Evolutionary conservation across 192 early-diverging fungal species (phyloP), one percentile per base, ranked within the genome.

Genomic region (Radiomyces spectabilis): DNA sequence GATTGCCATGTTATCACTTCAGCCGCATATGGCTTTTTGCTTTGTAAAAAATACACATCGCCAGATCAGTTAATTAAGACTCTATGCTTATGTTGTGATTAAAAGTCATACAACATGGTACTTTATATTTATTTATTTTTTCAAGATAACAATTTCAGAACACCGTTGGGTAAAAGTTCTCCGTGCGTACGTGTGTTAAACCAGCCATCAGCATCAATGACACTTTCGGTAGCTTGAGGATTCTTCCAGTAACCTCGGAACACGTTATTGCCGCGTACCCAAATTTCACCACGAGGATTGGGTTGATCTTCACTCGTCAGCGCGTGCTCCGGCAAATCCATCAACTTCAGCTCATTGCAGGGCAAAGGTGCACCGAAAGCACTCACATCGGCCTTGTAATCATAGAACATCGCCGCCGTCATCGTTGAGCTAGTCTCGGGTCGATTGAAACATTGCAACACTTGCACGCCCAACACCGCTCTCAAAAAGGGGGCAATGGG

Each of bases 221-320:
- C 69, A 65, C 89, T 85, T 27, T 46, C 41, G 12, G 93, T 93
- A 54, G 89, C 82, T 12, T 68, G 68, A 19, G 66, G 70, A 46
- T 85, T 80, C 54, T 88, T 87, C 71, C 79, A 89, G 65, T 97
- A 97, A 1, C 88, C 89, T 53, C 71, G 76, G 66, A 95, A 89
- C 31, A 88, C 81, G 43, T 79, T 79, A 21, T 69, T 57, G 1
- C 93, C 93, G 27, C 89, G 81, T 35, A 95, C 64, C 76, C 81
- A 88, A 59, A 97, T 77, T 72, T 96, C 92, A 51, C 93, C 93
- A 30, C 95, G 82, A 24, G 91, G 85, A 53, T 69, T 77, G 9
- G 87, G 86, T 47, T 63, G 63, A 66, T 90, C 89, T 19, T 73
- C 79, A 15, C 85, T 71, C 9, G 66, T 57, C 53, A 88, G 93